Evolutionary conservation across 352 stramenopile genomes (phyloP), one percentile per base, ranked within the genome.

Genomic region (Thalassiosira hispida): DNA sequence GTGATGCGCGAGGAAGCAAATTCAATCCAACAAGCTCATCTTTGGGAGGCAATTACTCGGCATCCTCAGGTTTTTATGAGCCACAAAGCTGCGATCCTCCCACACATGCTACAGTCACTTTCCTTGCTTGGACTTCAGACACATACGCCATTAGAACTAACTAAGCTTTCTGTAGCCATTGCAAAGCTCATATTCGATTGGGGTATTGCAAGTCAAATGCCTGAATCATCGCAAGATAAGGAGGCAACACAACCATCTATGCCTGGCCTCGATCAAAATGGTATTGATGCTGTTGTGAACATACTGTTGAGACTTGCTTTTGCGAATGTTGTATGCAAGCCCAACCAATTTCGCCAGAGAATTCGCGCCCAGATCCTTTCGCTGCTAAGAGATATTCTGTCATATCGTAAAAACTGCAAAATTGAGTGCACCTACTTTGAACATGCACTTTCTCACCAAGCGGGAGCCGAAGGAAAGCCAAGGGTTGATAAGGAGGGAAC

Each of bases 1-100:
- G 96, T 99, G 35, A 96, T 98, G 70, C 97, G 98, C 68, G 97
- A 99, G 90, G 97, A 99, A 92, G 95, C 93, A 5, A 97, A 98
- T 74, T 95, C 96, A 16, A 85, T 98, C 0, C 92, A 92, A 12
- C 97, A 99, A 66, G 96, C 98, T 49, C 97, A 99, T 90, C 96
- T 99, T 77, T 99, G 96, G 96, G 97, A 98, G 53, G 90, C 97
- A 29, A 96, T 99, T 71, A 96, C 98, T 53, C 92, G 94, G 29
- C 96, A 99, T 81, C 94, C 95, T 22, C 85, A 94, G 12, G 73
- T 99, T 27, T 99, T 98, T 77, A 96, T 95, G 73, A 87, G 88
- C 16, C 96, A 97, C 78, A 94, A 96, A 35, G 89, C 86, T 35
- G 92, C 97, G 62, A 98, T 99, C 83, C 91, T 98, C 18, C 92